These are phyloP conservation scores for Epicoccum nigrum DNA, from an alignment of 2,329 filamentous ascomycete species.

Conservation along the genomic window DNA sequence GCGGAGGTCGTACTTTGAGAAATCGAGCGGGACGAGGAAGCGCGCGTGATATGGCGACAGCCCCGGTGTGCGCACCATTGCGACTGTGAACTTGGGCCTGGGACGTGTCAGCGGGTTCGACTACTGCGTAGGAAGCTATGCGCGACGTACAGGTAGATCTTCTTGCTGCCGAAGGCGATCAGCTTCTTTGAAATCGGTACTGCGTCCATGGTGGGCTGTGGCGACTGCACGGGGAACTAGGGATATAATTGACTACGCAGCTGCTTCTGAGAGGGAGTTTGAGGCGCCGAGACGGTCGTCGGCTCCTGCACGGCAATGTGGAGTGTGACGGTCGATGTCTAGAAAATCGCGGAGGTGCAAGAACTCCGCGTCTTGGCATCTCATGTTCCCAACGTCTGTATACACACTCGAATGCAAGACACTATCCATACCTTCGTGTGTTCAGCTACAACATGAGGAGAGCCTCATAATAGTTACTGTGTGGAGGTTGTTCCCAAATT, in stretches of 20 bases:
- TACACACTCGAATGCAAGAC: too few relatives aligned
- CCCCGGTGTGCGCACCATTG: conserved; percentile 74
- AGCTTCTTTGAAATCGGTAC: conserved; percentile 42
- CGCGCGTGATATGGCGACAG: conserved; percentile 81
- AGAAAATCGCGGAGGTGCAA: conserved; percentile 19
- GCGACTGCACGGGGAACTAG: not conserved
- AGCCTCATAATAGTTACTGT: too few relatives aligned
- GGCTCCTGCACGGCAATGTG: conserved; percentile 8
- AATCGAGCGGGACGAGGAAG: conserved; percentile 87
- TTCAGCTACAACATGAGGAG: too few relatives aligned
- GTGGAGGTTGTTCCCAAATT: too few relatives aligned
- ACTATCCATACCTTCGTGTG: too few relatives aligned
- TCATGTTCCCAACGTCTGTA: not conserved
- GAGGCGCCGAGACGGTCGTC: not conserved
- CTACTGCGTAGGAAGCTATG: not conserved
- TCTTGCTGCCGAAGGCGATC: conserved; percentile 50
- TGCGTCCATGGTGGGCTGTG: conserved; percentile 32
- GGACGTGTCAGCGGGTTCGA: conserved; percentile 10
- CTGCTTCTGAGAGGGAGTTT: not conserved
- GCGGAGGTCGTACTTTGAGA: conserved; percentile 95
- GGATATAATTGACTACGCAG: not conserved
- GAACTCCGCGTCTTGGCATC: conserved; percentile 14
- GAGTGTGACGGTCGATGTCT: conserved; percentile 7
- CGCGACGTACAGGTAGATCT: conserved; percentile 54
- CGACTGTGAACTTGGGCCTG: conserved; percentile 82